Evolutionary conservation across 768 basidiomycete genomes (phyloP), one percentile per base, ranked within the genome.

Genomic region (Cystobasidium tubakii): DNA sequence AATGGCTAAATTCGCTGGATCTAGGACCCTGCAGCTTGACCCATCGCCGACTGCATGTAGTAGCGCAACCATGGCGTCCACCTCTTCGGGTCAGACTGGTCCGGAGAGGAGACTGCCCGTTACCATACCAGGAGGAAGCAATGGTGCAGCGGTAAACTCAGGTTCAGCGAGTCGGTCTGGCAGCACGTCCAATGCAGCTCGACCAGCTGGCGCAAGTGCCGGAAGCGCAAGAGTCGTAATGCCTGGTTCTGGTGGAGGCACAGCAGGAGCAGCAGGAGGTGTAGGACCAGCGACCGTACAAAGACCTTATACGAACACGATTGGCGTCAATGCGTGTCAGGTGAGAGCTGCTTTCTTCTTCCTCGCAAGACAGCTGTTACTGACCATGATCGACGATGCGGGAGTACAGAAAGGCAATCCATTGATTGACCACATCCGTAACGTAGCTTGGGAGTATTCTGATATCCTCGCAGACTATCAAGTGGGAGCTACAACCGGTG

Each of bases 391-490:
- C 63, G 34, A 36, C 39, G 63, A 2, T 36, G 2, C 42, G 29
- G 12, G 7, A 34, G 7, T n/a, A 33, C 66, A 77, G 78, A 77
- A 77, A 71, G 87, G 89, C 25, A 99, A 99, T 80, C 90, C 90
- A 0, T 84, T 97, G n/a, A 85, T 97, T 23, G 88, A 91, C 79
- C 86, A 85, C 77, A 89, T 98, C 66, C 86, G 88, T 75, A 91
- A 91, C 82, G 90, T 96, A 1, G 87, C 90, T 1, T 94, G 92
- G 82, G 93, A 98, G 80, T 96, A 91, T 78, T 91, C 91, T 0
- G 94, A 98, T 79, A 93, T 98, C 74, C 84, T 89, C 21, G 87
- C 89, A 27, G 96, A 99, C 81, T 99, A 90, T 81, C 93, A 97
- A 81, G 94, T 99, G 21, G 96, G 96, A 25, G 85, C 88, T 25